These are phyloP conservation scores for Diplodia sapinea DNA, from an alignment of 2,329 filamentous ascomycete species.

Conservation along the genomic window DNA sequence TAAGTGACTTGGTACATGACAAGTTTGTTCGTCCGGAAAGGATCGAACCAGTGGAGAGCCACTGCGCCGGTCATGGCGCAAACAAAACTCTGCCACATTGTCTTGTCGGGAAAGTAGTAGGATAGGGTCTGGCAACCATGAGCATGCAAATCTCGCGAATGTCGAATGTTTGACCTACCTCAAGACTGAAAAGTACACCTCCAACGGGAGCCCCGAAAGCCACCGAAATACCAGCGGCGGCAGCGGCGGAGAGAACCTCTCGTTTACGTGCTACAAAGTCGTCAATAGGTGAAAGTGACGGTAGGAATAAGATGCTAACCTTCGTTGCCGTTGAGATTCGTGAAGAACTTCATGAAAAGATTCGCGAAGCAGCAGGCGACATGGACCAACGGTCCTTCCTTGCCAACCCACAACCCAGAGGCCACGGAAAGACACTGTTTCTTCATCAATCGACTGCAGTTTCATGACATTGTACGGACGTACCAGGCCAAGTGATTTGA, in stretches of 20 bases:
- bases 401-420: constrained; percentile 94
- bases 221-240: constrained; percentile 89
- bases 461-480: not conserved
- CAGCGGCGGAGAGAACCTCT: constrained; percentile 89
- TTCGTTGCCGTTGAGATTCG: constrained; percentile 83
- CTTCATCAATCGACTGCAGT: constrained; percentile 38
- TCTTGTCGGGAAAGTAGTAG: constrained; percentile 98
- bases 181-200: constrained; percentile 93
- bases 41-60: constrained; percentile 88
- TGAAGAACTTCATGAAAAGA: constrained; percentile 88
- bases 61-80: constrained; percentile 99
- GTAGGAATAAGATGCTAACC: constrained; percentile 53
- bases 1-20: constrained; percentile 97
- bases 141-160: constrained; percentile 26
- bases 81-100: constrained; percentile 99
- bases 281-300: constrained; percentile 35
- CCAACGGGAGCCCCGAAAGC: constrained; percentile 94
- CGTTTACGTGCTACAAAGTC: constrained; percentile 75
- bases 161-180: constrained; percentile 60
- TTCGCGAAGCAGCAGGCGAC: constrained; percentile 97
- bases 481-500: constrained; percentile 87
- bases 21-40: constrained; percentile 92
- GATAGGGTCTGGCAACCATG: constrained; percentile 72
- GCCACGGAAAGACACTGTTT: constrained; percentile 84
- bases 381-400: constrained; percentile 93